phyloP scores from a whole-genome alignment of 192 early-diverging fungal genomes.

The Chytriomyces sp. region DNA sequence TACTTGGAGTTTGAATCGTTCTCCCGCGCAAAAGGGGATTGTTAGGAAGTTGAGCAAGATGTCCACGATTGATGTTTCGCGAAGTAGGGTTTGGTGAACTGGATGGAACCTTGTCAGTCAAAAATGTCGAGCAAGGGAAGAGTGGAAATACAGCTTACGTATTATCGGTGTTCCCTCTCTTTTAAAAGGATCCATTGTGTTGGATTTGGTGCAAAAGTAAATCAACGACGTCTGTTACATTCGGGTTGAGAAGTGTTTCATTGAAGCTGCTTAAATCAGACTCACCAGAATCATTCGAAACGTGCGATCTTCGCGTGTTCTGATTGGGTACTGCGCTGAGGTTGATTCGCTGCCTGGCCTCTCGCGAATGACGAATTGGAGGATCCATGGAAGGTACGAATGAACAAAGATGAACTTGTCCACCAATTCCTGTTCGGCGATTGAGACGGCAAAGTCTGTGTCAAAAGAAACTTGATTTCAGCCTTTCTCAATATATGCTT shows the following conservation, averaged over 20 bases:
- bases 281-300: conserved; percentile 32
- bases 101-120: background rate
- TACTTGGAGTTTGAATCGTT: conserved; percentile 14
- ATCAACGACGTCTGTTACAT: conserved; percentile 29
- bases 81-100: conserved; percentile 45
- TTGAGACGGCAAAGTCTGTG: conserved; percentile 36
- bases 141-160: conserved; percentile 15
- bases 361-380: conserved; percentile 26
- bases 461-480: background rate
- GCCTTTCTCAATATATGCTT: background rate
- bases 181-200: conserved; percentile 32
- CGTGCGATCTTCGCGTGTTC: conserved; percentile 25
- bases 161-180: conserved; percentile 37
- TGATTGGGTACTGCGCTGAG: conserved; percentile 27
- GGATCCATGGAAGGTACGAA: conserved; percentile 34
- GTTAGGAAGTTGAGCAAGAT: conserved; percentile 34
- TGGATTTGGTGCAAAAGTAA: conserved; percentile 41
- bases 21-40: conserved; percentile 33
- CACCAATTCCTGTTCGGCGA: conserved; percentile 30
- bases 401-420: conserved; percentile 37
- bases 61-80: conserved; percentile 44
- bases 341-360: background rate
- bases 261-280: too few species aligned
- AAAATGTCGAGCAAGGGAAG: background rate
- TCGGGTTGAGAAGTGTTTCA: too few species aligned